Conservation (phyloP, 2,329 filamentous ascomycete species). For the Capronia americana region DNA sequence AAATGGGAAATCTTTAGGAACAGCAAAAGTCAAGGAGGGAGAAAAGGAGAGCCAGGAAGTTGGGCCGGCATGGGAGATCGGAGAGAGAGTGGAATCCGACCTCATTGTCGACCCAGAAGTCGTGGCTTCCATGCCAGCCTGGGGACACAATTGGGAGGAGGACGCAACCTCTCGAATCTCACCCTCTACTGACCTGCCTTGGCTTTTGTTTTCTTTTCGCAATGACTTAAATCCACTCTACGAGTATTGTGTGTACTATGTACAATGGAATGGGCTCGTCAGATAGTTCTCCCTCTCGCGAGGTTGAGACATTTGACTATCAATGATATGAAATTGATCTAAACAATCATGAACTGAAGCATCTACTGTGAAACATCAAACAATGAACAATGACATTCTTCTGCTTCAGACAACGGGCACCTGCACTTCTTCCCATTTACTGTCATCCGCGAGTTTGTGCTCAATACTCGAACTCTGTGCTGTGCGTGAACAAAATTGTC, state of each 20-base stretch:
- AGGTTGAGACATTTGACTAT: conserved; percentile 10
- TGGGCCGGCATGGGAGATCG: conserved; percentile 5
- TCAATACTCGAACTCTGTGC: conserved; percentile 3
- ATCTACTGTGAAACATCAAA: neutral
- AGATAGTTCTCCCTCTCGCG: conserved; percentile 6
- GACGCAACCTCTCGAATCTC: neutral
- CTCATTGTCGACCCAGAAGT: conserved; percentile 33
- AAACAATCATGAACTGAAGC: neutral
- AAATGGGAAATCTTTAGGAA: conserved; percentile 12
- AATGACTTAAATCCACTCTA: conserved; percentile 8
- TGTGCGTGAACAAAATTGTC: neutral
- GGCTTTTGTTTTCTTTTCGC: conserved; percentile 9
- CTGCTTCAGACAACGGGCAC: neutral
- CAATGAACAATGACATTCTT: neutral
- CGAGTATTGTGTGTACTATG: neutral
- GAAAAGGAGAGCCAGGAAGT: neutral
- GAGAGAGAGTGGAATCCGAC: neutral
- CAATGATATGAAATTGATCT: conserved; percentile 3
- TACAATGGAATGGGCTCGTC: neutral
- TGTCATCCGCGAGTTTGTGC: neutral
- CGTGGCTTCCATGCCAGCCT: conserved; percentile 36
- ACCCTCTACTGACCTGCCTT: conserved; percentile 1
- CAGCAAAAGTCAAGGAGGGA: neutral
- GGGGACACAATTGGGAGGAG: conserved; percentile 21
- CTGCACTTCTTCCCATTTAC: too few relatives aligned